Evolutionary conservation across 2,329 filamentous ascomycete genomes (phyloP), one percentile per base, ranked within the genome.

Genomic region (Penicillium sp.): DNA sequence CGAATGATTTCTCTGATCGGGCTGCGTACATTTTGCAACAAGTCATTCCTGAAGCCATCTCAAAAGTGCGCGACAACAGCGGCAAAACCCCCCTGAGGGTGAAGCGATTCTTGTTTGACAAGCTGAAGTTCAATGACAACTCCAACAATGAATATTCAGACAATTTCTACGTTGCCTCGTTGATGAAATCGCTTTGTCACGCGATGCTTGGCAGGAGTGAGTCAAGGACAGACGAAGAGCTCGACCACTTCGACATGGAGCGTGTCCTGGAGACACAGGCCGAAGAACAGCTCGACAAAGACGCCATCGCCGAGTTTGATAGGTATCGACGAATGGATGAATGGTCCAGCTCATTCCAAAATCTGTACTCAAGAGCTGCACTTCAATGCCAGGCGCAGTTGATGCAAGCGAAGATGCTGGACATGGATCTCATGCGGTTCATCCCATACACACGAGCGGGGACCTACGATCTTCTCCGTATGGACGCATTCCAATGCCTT

Each of bases 71-170:
- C 47, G 88, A 93, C 65, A 78, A 79, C 38, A 82, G 87, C 50
- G 89, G 91, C 36, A 88, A 85, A 64, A 92, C 92, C 50, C 92
- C 93, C 0, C 80, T 88, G 66, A 81, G 87, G 48, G 91, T 91
- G 5, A 89, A 92, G 53, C 83, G 84, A 38, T 96, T 97, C 71
- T 83, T 99, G 45, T 83, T 96, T 21, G 92, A 97, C 63, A 89
- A 95, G 68, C 79, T 99, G 32, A 88, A 89, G 45, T 93, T 92
- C 76, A 99, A 99, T 68, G 92, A 99, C 74, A 99, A 99, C 68
- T 87, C 89, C 2, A 88, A 89, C 56, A 99, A 99, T 64, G 78
- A 78, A 46, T 95, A 85, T 67, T 96, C 92, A 5, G 95, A 99
- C 66, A 88, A 92, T 58, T 87, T 90, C 65, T 99, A 97, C 68